Evolutionary conservation across 2,329 filamentous ascomycete genomes (phyloP), one percentile per base, ranked within the genome.

Genomic region (Pyricularia sp.): DNA sequence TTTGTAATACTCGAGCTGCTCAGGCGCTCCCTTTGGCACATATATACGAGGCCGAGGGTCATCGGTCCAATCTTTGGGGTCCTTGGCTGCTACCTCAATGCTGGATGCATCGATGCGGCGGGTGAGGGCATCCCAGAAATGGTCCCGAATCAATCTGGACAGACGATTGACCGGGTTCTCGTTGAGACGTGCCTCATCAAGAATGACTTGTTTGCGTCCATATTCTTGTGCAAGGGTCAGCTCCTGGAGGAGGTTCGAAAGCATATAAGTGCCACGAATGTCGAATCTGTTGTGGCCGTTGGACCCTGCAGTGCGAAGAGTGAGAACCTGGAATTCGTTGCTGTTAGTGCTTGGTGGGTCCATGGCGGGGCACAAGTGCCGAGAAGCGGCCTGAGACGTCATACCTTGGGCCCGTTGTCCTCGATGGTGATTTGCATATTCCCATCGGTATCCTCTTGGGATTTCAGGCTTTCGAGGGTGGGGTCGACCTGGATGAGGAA

Each of bases 401-500:
- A 72, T 78, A 91, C 92, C 85, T 98, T 99, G 66, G 95, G 94
- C 0, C 95, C 95, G 72, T 88, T 86, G 80, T 99, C 95, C 76
- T 98, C 95, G 74, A 98, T 97, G 33, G 95, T 99, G 78, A 99
- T 99, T 79, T 98, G 94, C 84, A 93, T 92, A 79, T 99, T 97
- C 69, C 87, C 84, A 79, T 99, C 94, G 33, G 94, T 96, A 76
- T 99, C 95, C 79, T 99, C 95, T 73, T 94, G 91, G 55, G 88
- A 87, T 71, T 93, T 84, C 64, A 99, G 84, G 70, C 87, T 90
- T 76, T 93, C 86, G 69, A 97, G 85, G 0, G 94, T 97, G 26
- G 88, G 83, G 66, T 97, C 91, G 74, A 98, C 94, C 74, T 95
- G 87, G 77, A 98, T 89, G 55, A 97, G 85, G 79, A 97, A 97